Evolutionary conservation across 805 yeast genomes (phyloP).

Genomic region (Candida tammaniensis): DNA sequence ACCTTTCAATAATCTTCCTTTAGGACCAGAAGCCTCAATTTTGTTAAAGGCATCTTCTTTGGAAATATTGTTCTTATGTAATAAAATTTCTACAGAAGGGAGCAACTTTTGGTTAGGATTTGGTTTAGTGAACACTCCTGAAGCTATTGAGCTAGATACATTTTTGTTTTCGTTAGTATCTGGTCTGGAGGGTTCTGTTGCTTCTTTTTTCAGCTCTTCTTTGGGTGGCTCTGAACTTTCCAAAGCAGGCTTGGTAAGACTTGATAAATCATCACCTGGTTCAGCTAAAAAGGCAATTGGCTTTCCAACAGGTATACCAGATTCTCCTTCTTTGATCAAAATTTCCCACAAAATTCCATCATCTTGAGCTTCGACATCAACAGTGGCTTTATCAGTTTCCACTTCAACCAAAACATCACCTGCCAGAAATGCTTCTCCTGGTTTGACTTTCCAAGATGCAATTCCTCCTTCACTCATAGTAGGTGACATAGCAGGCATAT

Average conservation of each 20-base stretch:
- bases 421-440: constrained; percentile 63
- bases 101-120: constrained; percentile 62
- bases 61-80: constrained; percentile 62
- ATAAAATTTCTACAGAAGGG: constrained; percentile 74
- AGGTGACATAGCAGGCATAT: constrained; percentile 99
- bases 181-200: background rate
- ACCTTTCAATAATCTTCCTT: constrained; percentile 85
- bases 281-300: constrained; percentile 91
- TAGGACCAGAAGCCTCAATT: constrained; percentile 84
- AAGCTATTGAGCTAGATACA: constrained; percentile 5
- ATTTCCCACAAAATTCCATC: constrained; percentile 89
- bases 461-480: constrained; percentile 97
- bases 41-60: constrained; percentile 65
- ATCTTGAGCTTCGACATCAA: constrained; percentile 85
- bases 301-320: constrained; percentile 78
- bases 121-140: constrained; percentile 42
- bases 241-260: constrained; percentile 57
- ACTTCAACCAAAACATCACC: constrained; percentile 84
- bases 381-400: constrained; percentile 84
- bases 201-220: constrained; percentile 2
- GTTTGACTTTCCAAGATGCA: constrained; percentile 80
- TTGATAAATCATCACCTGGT: constrained; percentile 73
- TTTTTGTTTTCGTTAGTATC: background rate
- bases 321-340: constrained; percentile 65
- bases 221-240: constrained; percentile 17